A percentile compares a stretch with the other conserved stretches of the same genome.
phyloP scores from a whole-genome alignment of 805 yeast species.

The Starmera amethionina region DNA sequence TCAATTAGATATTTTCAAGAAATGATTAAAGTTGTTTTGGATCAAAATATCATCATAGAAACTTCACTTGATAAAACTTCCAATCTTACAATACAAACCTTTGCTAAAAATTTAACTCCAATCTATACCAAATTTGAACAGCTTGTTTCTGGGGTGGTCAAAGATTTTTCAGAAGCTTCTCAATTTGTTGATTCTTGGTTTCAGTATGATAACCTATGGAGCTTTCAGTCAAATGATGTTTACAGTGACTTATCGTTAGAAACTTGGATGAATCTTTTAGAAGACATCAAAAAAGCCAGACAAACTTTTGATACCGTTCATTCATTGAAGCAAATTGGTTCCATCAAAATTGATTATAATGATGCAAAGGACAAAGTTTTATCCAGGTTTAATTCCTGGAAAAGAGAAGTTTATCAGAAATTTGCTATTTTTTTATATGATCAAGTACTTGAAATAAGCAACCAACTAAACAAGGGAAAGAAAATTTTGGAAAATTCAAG shows the following conservation, averaged over 20 bases:
- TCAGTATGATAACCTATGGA: conserved; percentile 51
- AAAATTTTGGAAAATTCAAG: conserved; percentile 25
- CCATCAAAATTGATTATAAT: conserved; percentile 33
- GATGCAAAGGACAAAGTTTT: conserved; percentile 43
- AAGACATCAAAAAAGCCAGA: conserved; percentile 33
- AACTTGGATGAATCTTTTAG: conserved; percentile 39
- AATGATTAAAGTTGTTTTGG: conserved; percentile 10
- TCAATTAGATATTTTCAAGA: conserved; percentile 20
- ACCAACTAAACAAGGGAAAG: conserved; percentile 23
- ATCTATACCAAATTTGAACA: conserved; percentile 10
- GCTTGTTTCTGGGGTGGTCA: conserved; percentile 24
- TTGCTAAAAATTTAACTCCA: not conserved
- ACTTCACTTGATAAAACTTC: conserved; percentile 13
- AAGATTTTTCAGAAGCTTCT: conserved; percentile 18
- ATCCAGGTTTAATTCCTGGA: conserved; percentile 53
- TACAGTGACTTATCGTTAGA: conserved; percentile 23
- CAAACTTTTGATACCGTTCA: conserved; percentile 42
- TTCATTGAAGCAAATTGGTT: conserved; percentile 29
- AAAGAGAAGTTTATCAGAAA: conserved; percentile 29
- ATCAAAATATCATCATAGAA: conserved; percentile 18
- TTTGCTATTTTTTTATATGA: conserved; percentile 30
- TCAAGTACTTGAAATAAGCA: conserved; percentile 21
- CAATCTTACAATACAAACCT: not conserved
- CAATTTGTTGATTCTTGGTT: conserved; percentile 42
- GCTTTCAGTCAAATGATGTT: conserved; percentile 34